Evolutionary conservation across 2,329 filamentous ascomycete species (phyloP), one percentile per base, ranked within the genome.

Genomic region (Aspergillus pseudoviridinutans): DNA sequence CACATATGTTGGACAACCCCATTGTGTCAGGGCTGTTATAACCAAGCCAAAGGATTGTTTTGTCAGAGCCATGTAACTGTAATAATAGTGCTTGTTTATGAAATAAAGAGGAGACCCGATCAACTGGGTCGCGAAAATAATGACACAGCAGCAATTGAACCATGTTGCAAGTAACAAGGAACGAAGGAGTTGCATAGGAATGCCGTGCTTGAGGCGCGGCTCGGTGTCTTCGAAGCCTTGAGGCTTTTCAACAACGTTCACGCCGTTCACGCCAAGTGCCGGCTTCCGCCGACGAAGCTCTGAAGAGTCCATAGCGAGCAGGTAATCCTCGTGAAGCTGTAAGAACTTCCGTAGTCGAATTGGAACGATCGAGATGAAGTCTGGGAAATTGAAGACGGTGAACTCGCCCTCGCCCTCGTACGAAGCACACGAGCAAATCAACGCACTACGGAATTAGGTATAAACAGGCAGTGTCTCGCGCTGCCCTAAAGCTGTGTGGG

Each of bases 41-140:
- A 86, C 76, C n/a, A 88, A 76, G 0, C 82, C 84, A 67, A 87
- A 87, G 5, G 80, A 84, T 68, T 86, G 82, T 69, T 87, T 87
- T 20, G 85, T 87, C 68, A 83, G 82, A 24, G 84, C 82, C 81
- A 87, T 87, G 67, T 85, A 87, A 9, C 79, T 78, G 66, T 87
- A 83, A 69, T 86, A 87, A 66, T 82, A 86, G 50, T 82, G 77
- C 54, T 80, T 82, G 63, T 84, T 83, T 66, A 86, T 80, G 54
- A 86, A 70, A 66, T 87, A 87, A 32, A 87, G 71, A 0, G 85
- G 85, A 8, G 81, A 77, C 17, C 85, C 85, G 49, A 87, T 73
- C 58, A 86, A 74, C 64, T 87, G 85, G 5, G 84, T 86, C 42
- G 77, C 78, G 59, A 82, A 78, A 61, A 78, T 77, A 55, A 68